These are phyloP conservation scores for Cystobasidium slooffiae DNA, from an alignment of 1,284 basidiomycete species.

Conservation along the genomic window DNA sequence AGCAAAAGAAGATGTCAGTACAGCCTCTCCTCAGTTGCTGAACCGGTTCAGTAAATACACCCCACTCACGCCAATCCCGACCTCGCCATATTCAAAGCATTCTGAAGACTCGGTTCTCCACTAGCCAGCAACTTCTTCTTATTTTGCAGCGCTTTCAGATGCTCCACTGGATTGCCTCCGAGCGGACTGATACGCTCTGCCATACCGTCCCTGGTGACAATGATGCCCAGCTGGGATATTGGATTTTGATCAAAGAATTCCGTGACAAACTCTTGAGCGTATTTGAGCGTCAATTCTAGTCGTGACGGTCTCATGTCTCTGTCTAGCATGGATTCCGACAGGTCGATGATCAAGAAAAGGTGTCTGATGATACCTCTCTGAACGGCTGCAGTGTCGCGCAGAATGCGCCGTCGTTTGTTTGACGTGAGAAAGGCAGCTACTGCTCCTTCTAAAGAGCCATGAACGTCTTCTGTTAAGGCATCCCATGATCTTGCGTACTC, in stretches of 20 bases:
- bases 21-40: neutral
- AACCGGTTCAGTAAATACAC: neutral
- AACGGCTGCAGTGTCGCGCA: conserved; percentile 82
- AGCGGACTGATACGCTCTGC: conserved; percentile 86
- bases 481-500: conserved; percentile 96
- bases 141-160: conserved; percentile 80
- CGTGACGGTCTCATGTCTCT: conserved; percentile 93
- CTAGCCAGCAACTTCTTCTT: conserved; percentile 84
- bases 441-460: conserved; percentile 83
- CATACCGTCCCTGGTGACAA: conserved; percentile 86
- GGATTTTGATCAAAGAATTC: conserved; percentile 99
- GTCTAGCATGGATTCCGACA: conserved; percentile 90
- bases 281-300: conserved; percentile 85
- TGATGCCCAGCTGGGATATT: conserved; percentile 90
- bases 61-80: conserved; percentile 77
- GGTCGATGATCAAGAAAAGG: conserved; percentile 84
- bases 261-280: conserved; percentile 78
- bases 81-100: conserved; percentile 92
- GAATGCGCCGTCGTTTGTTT: conserved; percentile 71
- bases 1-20: neutral
- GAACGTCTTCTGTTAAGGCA: conserved; percentile 92
- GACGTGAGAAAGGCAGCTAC: conserved; percentile 87
- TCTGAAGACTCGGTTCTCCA: conserved; percentile 94
- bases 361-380: conserved; percentile 96
- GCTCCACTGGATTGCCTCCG: conserved; percentile 93